A percentile compares a stretch with the other conserved stretches of the same genome.
Evolutionary conservation across 768 basidiomycete species (phyloP).

Genomic region (Kwoniella sp.): DNA sequence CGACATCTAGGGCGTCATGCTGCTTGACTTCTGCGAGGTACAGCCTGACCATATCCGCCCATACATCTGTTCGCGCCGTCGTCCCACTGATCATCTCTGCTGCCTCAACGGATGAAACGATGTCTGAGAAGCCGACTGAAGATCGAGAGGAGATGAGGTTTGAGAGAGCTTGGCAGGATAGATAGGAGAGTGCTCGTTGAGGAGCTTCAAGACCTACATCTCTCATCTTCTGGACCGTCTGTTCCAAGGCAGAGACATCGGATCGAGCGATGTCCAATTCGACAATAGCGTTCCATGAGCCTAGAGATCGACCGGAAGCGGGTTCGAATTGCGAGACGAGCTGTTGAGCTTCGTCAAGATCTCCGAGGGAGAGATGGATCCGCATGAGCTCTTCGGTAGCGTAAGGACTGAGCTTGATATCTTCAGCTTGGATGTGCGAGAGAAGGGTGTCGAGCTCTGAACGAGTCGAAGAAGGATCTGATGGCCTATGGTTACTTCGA

Average conservation of each 20-base stretch:
- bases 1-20: constrained; percentile 15
- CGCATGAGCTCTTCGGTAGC: constrained; percentile 27
- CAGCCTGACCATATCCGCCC: constrained; percentile 27
- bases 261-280: constrained; percentile 24
- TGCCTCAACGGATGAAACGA: constrained; percentile 23
- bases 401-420: neutral
- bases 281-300: constrained; percentile 32
- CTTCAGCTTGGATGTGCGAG: neutral
- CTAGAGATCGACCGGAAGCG: neutral
- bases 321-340: constrained; percentile 9
- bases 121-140: constrained; percentile 7
- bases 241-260: constrained; percentile 10
- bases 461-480: neutral
- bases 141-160: constrained; percentile 5
- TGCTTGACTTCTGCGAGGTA: constrained; percentile 13
- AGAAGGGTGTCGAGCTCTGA: neutral
- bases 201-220: constrained; percentile 21
- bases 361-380: constrained; percentile 22
- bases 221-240: constrained; percentile 22
- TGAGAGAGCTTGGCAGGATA: constrained; percentile 9
- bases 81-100: constrained; percentile 13
- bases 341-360: constrained; percentile 25
- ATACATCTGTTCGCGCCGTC: constrained; percentile 13
- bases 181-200: constrained; percentile 15
- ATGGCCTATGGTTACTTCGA: neutral